phyloP scores from a whole-genome alignment of 148 eudicot species.

The Fagopyrum homotropicum region DNA sequence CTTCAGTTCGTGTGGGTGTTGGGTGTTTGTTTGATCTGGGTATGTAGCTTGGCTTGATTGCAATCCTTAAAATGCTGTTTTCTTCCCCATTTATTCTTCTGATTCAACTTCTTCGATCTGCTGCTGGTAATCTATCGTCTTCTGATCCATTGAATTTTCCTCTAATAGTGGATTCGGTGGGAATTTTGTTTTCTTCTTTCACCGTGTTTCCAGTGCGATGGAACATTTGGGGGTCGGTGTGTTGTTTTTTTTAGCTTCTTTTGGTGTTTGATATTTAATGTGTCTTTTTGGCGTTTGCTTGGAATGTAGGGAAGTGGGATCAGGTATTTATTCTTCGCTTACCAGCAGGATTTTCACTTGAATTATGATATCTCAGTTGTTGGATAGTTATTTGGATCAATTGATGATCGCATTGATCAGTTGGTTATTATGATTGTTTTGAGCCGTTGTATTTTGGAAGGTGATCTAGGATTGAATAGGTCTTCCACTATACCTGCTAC shows the following conservation, averaged over 20 bases:
- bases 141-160: conserved; percentile 12
- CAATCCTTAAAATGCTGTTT: conserved; percentile 26
- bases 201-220: conserved; percentile 2
- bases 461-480: not conserved
- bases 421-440: not conserved
- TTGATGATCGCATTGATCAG: conserved; percentile 2
- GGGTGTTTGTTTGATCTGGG: conserved; percentile 16
- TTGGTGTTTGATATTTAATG: conserved; percentile 9
- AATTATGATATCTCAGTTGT: not conserved
- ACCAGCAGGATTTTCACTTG: not conserved
- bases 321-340: not conserved
- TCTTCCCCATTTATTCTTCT: conserved; percentile 13
- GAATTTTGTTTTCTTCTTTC: not conserved
- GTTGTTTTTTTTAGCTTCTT: not conserved
- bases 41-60: conserved; percentile 16
- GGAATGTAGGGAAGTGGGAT: conserved; percentile 1
- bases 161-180: not conserved
- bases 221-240: conserved; percentile 10
- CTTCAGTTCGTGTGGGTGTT: not conserved
- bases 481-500: not conserved
- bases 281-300: conserved; percentile 7
- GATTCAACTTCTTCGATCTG: conserved; percentile 37
- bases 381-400: not conserved
- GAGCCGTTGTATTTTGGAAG: not conserved
- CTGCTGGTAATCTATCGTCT: conserved; percentile 24